Conservation (phyloP, 2,329 filamentous ascomycete species). For the Penicillium brevicompactum region DNA sequence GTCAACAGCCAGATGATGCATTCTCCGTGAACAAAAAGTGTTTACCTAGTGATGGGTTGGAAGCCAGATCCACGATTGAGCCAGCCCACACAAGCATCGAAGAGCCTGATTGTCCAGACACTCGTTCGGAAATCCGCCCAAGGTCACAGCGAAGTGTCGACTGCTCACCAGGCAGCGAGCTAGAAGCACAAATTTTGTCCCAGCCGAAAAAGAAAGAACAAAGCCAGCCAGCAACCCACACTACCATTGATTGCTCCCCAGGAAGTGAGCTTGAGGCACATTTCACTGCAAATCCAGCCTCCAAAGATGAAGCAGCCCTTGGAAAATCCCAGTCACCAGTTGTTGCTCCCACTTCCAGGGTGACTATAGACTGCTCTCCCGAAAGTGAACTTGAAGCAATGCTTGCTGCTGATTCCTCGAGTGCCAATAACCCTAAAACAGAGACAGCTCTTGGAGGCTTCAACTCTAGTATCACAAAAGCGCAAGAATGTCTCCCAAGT, state of each 20-base stretch:
- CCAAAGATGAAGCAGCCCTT: background rate
- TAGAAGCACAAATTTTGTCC: constrained; percentile 11
- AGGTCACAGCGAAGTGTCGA: background rate
- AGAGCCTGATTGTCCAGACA: background rate
- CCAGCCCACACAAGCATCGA: background rate
- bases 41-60: constrained; percentile 11
- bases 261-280: constrained; percentile 19
- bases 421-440: background rate
- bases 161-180: constrained; percentile 11
- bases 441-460: constrained; percentile 3
- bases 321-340: background rate
- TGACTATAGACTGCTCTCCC: constrained; percentile 10
- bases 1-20: background rate
- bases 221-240: background rate
- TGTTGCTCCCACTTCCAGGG: background rate
- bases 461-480: constrained; percentile 3
- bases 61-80: constrained; percentile 10
- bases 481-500: background rate
- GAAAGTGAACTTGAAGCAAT: constrained; percentile 15
- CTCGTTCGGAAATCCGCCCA: background rate
- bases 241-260: constrained; percentile 15
- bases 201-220: background rate
- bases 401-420: constrained; percentile 5
- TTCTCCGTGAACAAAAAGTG: constrained; percentile 10
- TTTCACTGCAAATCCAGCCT: constrained; percentile 1